These are phyloP conservation scores for Camelina neglecta DNA, from an alignment of 345 rosid genomes.

Conservation along the genomic window DNA sequence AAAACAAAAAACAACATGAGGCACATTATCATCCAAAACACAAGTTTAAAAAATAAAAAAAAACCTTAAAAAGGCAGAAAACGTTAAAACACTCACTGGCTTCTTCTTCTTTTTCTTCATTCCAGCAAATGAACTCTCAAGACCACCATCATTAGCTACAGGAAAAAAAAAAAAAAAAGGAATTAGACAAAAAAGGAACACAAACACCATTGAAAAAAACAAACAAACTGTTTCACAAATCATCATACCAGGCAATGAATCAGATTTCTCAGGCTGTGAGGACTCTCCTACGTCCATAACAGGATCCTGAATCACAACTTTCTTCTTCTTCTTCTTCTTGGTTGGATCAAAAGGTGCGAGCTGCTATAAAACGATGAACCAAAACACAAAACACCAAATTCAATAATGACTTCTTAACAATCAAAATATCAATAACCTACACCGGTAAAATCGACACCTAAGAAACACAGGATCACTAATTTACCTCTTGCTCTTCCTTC, in stretches of 20 bases:
- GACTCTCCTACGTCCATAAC: conserved; percentile 68
- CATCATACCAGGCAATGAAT: conserved; percentile 60
- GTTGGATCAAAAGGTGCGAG: conserved; percentile 87
- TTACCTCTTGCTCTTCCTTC: conserved; percentile 45
- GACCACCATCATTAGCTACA: conserved; percentile 87
- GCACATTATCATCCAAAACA: not conserved
- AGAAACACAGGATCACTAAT: not conserved
- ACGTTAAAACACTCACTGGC: conserved; percentile 57
- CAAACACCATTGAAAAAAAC: not conserved
- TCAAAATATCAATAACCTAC: not conserved
- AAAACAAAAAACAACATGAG: conserved; percentile 22
- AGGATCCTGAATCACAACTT: conserved; percentile 64
- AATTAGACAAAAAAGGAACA: conserved; percentile 10
- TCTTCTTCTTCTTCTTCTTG: conserved; percentile 98
- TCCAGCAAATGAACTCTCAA: conserved; percentile 75
- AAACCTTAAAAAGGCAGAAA: not conserved
- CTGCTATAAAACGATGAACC: conserved; percentile 41
- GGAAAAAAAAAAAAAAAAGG: not conserved
- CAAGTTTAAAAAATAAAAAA: not conserved
- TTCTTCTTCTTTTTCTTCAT: conserved; percentile 97
- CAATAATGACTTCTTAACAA: not conserved
- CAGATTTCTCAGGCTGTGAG: conserved; percentile 69
- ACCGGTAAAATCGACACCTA: not conserved
- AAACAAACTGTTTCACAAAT: not conserved
- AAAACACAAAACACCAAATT: not conserved